These are phyloP conservation scores for Melampsora occidentalis DNA, from an alignment of 1,284 basidiomycete genomes.

Conservation along the genomic window DNA sequence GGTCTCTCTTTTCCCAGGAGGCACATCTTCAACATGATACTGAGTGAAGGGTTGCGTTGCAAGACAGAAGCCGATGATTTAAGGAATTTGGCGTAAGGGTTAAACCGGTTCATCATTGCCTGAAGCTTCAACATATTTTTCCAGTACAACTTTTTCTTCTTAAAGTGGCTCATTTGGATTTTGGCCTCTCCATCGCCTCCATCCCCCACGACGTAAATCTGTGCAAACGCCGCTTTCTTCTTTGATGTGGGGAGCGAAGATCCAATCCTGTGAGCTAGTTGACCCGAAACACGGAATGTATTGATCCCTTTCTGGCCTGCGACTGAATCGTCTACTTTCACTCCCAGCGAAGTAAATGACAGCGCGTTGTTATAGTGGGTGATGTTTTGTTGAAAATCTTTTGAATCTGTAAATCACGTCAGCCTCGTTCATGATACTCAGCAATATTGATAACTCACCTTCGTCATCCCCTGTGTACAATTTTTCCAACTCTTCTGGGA, in stretches of 20 bases:
- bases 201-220: slow-evolving; percentile 13
- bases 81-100: background rate
- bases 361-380: slow-evolving; percentile 1
- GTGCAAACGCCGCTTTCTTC: background rate
- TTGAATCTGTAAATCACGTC: too few relatives aligned
- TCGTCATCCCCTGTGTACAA: too few relatives aligned
- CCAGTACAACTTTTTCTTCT: background rate
- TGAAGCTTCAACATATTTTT: background rate
- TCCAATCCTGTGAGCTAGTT: slow-evolving; percentile 8
- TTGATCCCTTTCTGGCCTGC: background rate
- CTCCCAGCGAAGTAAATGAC: background rate
- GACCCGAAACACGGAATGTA: slow-evolving; percentile 5
- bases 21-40: too few relatives aligned
- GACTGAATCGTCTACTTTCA: background rate
- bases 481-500: too few relatives aligned
- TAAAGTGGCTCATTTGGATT: background rate
- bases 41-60: background rate
- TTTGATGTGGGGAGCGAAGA: background rate
- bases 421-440: too few relatives aligned
- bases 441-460: too few relatives aligned
- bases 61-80: background rate
- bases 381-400: background rate
- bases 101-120: background rate
- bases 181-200: background rate
- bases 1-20: too few relatives aligned